Base-by-base conservation (phyloP, 2,329 filamentous ascomycete species). In the Colletotrichum noveboracense region DNA sequence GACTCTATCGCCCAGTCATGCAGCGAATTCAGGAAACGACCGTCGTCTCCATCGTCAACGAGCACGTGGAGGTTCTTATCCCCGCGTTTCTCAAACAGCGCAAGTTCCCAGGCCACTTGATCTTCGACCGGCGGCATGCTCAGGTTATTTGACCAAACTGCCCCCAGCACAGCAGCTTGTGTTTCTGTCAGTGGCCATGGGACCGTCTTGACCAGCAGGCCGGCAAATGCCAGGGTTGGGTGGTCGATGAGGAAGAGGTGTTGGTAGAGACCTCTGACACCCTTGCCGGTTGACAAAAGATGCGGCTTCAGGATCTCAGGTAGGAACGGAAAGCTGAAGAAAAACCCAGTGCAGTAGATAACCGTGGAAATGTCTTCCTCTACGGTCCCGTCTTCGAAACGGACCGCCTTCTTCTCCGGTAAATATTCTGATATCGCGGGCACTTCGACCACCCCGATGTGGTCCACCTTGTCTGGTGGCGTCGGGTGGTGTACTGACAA, bases 171-270 rank as follows among this genome's bases (percentile, higher is more conserved):
- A 0, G 96, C 94, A 1, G 92, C 92, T 84, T 98, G 96, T 7
- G 91, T 92, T 85, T 98, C 95, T 0, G 93, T 90, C 2, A 97
- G 80, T 0, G 95, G 93, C 82, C 98, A 98, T 0, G 96, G 96
- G n/a, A 97, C 94, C n/a, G 97, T 91, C 78, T 94, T 94, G 81
- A 96, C 93, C 18, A 94, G 93, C 52, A 98, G 87, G 0, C 91
- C 92, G 0, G 94, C 89, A 81, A 98, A 96, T 1, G 91, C 93
- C 2, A 98, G 87, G 0, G 95, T 97, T 1, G 96, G 95, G 76
- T 95, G 91, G 1, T 91, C 87, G 5, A 93, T 92, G 82, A 93
- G 92, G 82, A 98, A 93, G 12, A 98, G 80, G 79, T 98, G 95
- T 78, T 95, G 89, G 82, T 96, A 98, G 5, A 96, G 85, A 38